These are phyloP conservation scores for Smittium mucronatum DNA, from an alignment of 371 early-diverging fungal genomes.

Conservation along the genomic window DNA sequence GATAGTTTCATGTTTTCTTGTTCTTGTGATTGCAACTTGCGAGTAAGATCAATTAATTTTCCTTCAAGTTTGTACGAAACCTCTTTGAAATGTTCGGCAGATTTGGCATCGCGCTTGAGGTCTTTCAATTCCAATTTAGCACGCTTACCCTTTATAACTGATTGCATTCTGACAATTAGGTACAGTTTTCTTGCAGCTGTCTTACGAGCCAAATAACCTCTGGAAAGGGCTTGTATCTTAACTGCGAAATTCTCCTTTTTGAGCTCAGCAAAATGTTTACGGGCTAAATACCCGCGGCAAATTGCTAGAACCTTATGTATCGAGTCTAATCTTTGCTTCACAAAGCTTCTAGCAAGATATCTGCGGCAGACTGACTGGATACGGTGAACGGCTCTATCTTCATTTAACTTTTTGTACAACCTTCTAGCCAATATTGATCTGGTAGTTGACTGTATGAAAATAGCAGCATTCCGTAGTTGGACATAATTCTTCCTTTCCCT, in stretches of 20 bases:
- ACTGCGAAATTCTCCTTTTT: conserved; percentile 56
- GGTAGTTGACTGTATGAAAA: conserved; percentile 44
- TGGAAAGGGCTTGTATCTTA: conserved; percentile 52
- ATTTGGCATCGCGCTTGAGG: conserved; percentile 69
- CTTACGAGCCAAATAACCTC: conserved; percentile 49
- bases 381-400: conserved; percentile 53
- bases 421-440: conserved; percentile 50
- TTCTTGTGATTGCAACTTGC: conserved; percentile 35
- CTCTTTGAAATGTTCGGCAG: conserved; percentile 82
- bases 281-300: conserved; percentile 45
- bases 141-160: conserved; percentile 53
- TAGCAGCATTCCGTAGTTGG: conserved; percentile 40
- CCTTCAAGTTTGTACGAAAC: conserved; percentile 82
- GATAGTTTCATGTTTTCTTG: conserved; percentile 27
- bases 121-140: conserved; percentile 48
- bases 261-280: conserved; percentile 36
- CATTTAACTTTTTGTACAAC: conserved; percentile 39
- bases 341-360: conserved; percentile 45
- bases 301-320: conserved; percentile 38
- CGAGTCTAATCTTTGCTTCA: conserved; percentile 26
- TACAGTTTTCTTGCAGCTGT: conserved; percentile 35
- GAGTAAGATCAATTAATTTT: conserved; percentile 91
- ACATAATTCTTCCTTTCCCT: conserved; percentile 56
- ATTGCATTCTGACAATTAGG: conserved; percentile 60
- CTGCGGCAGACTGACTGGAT: conserved; percentile 63